Percentiles rank a stretch among this genome's conserved stretches.
These are phyloP conservation scores for Rhizopus stolonifer DNA, from an alignment of 371 early-diverging fungal species.

Conservation along the genomic window DNA sequence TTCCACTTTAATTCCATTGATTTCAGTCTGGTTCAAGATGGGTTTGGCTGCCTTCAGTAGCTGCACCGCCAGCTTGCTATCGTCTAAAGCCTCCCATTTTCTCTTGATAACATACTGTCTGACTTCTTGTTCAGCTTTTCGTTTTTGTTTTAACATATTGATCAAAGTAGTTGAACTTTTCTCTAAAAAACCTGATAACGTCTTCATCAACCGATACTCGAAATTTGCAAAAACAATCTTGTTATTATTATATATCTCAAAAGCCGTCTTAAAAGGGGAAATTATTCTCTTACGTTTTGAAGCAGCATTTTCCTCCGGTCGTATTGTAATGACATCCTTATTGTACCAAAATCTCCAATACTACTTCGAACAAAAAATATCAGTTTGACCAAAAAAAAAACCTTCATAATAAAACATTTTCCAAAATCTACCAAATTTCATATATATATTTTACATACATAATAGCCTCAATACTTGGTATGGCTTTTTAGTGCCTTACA, in stretches of 20 bases:
- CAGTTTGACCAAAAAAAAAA: no score
- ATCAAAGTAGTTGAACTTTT: background rate
- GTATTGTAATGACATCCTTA: background rate
- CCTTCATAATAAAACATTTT: no score
- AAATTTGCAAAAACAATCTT: background rate
- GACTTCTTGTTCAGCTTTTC: background rate
- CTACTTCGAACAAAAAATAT: no score
- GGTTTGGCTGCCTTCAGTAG: constrained; percentile 1
- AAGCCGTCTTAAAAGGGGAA: background rate
- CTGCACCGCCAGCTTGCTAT: background rate
- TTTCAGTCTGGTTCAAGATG: background rate
- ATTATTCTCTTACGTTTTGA: background rate
- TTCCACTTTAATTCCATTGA: background rate
- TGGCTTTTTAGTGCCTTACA: no score
- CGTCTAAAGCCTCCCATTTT: constrained; percentile 2
- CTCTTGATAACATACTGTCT: no score
- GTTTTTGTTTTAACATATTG: background rate
- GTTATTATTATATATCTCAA: constrained; percentile 1
- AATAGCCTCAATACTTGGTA: no score
- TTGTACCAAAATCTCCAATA: background rate
- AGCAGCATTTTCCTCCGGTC: background rate
- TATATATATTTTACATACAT: no score
- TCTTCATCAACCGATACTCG: background rate
- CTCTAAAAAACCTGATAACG: constrained; percentile 1
- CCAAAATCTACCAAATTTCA: no score